Base-by-base conservation (phyloP, 2,329 filamentous ascomycete genomes). In the Seiridium unicorne region DNA sequence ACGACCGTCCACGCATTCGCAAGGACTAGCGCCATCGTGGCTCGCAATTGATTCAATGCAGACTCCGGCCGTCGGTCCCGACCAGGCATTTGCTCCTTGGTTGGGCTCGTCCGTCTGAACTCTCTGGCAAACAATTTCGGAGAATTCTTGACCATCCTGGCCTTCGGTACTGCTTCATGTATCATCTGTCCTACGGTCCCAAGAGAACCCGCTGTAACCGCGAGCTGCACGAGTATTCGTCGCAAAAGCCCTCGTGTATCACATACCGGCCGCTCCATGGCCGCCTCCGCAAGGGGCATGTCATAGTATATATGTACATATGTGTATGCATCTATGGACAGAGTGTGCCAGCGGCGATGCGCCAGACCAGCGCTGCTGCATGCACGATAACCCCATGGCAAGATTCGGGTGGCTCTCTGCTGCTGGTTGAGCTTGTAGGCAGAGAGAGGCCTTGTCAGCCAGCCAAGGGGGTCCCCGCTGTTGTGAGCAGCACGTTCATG, bases 31-130 rank as follows among this genome's bases (percentile, higher is more conserved):
- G 49, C 11, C 10, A 36, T 53, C 13, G 32, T 53, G 49, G 49
- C 49, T 9, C 35, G 31, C n/a, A 53, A 53, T 18, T 53, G 18
- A 35, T 35, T 49, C 34, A 42, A 51, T 58, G 55, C 46, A 38
- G 32, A 26, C 18, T 58, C 55, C 55, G 55, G 55, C 55, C 44
- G 46, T 35, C 44, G 55, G 44, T 58, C 55, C 55, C 55, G 54
- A 57, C 54, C 35, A 57, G 54, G 40, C 26, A 57, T 42, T 44
- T 44, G 6, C 31, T 55, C 38, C 36, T 31, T 55, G n/a, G 5
- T 7, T 31, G 53, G n/a, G 35, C 53, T n/a, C 10, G 31, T 44
- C 36, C 53, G 42, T 36, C 38, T 35, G 53, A 26, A 18, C 36
- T 53, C 38, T 32, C 35, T 18, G 32, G 9, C 8, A 32, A 18